Evolutionary conservation across 2,329 filamentous ascomycete genomes (phyloP), one percentile per base, ranked within the genome.

Genomic region (Lecanosticta acicola): DNA sequence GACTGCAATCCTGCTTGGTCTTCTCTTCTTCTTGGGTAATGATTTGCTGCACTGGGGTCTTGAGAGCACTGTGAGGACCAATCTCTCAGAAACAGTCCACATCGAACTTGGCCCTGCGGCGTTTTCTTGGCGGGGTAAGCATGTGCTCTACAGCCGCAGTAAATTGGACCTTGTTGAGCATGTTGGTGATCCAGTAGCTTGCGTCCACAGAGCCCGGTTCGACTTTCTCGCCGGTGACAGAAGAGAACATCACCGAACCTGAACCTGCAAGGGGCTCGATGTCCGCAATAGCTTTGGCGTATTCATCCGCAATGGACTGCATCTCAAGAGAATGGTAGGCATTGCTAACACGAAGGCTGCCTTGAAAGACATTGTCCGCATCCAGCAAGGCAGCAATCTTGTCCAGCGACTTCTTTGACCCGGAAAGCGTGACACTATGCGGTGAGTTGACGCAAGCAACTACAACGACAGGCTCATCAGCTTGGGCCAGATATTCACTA

Each of bases 401-500:
- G 0, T 63, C 46, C 3, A 75, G 64, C 3, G 58, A 61, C 46
- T 65, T 48, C 3, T 11, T 11, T 14, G 33, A 5, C 1, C 42
- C 73, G 7, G 71, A 72, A 0, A 74, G 29, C 0, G 73, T 76
- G 1, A 74, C 57, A 32, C 66, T 69, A 0, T 49, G 37, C 0
- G 69, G 63, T 18, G 62, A 66, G 49, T 75, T 75, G 39, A 60
- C 33, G 1, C 63, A 64, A 0, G 67, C 67, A 32, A 70, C 50
- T 4, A 45, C 50, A 3, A 67, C 46, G 3, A 60, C 51, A 0
- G 21, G 11, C 21, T 51, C 51, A n/a, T 11, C 20, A n/a, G 19
- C 19, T 10, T 43, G 17, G 8, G 37, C 21, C 41, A 51, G 51
- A 8, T 61, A 39, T 2, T 50, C 54, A 9, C 34, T 21, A 1